Evolutionary conservation across 257 asterid genomes (phyloP).

Genomic region (Haberlea rhodopensis): DNA sequence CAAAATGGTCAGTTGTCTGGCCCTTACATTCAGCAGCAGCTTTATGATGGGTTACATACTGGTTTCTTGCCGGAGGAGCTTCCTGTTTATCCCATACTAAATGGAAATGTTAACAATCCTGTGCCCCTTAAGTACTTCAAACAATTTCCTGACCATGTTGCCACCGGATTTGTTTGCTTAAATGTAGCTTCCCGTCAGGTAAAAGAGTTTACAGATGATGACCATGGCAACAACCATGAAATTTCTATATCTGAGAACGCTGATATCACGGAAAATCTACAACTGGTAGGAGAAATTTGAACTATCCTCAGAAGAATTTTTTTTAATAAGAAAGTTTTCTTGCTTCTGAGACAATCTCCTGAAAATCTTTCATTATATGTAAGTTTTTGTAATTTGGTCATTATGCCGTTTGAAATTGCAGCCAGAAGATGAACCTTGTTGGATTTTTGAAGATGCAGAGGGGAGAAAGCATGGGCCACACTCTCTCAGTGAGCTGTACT

Average conservation of each 20-base stretch:
- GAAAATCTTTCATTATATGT: not conserved
- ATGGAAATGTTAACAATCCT: conserved; percentile 54
- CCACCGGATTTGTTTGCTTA: conserved; percentile 70
- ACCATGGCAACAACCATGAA: conserved; percentile 24
- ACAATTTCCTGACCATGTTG: conserved; percentile 77
- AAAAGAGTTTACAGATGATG: conserved; percentile 27
- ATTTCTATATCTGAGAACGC: conserved; percentile 23
- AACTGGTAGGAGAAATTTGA: conserved; percentile 33
- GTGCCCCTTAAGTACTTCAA: conserved; percentile 74
- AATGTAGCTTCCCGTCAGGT: conserved; percentile 28
- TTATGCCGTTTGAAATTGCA: conserved; percentile 28
- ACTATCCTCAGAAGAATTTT: not conserved
- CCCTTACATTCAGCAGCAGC: conserved; percentile 82
- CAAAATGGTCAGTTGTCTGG: conserved; percentile 88
- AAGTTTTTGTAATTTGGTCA: not conserved
- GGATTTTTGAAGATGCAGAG: conserved; percentile 74
- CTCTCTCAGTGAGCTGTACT: conserved; percentile 64
- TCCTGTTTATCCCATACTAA: conserved; percentile 69
- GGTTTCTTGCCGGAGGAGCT: conserved; percentile 84
- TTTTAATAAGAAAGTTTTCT: not conserved
- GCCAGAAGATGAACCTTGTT: conserved; percentile 69
- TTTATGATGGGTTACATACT: conserved; percentile 71
- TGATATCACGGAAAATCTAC: conserved; percentile 23
- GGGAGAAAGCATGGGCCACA: conserved; percentile 85
- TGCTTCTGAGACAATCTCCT: not conserved